phyloP scores from a whole-genome alignment of 2,329 filamentous ascomycete species.

The Magnaporthiopsis rhizophila region DNA sequence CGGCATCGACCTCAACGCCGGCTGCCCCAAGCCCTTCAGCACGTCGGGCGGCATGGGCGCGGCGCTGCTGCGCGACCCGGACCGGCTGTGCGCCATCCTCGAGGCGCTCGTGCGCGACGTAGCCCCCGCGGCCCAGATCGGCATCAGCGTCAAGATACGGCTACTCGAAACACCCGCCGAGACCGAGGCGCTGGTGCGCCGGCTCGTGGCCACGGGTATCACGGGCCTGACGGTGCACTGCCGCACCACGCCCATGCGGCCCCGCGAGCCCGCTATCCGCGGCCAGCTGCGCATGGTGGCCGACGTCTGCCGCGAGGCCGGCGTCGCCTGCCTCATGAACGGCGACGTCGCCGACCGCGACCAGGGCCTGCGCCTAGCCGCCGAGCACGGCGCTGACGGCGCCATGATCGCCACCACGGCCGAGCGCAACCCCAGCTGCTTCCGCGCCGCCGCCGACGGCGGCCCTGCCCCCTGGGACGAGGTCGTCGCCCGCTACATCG shows the following conservation, averaged over 20 bases:
- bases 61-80: slow-evolving; percentile 76
- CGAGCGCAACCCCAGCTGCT: slow-evolving; percentile 85
- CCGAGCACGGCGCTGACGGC: slow-evolving; percentile 79
- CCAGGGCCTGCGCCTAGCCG: slow-evolving; percentile 61
- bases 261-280: slow-evolving; percentile 77
- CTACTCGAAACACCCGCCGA: slow-evolving; percentile 68
- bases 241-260: slow-evolving; percentile 91
- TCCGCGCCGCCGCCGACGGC: slow-evolving; percentile 61
- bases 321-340: slow-evolving; percentile 92
- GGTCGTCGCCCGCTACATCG: slow-evolving; percentile 69
- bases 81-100: slow-evolving; percentile 75
- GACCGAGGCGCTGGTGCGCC: slow-evolving; percentile 69
- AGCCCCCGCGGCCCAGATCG: slow-evolving; percentile 68
- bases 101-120: slow-evolving; percentile 75
- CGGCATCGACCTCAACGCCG: slow-evolving; percentile 94
- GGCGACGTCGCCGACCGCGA: slow-evolving; percentile 77
- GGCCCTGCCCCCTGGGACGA: slow-evolving; percentile 68
- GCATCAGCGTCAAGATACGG: slow-evolving; percentile 95
- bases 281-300: slow-evolving; percentile 80
- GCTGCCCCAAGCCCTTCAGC: slow-evolving; percentile 97
- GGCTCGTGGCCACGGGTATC: slow-evolving; percentile 80
- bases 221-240: slow-evolving; percentile 90
- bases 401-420: slow-evolving; percentile 96
- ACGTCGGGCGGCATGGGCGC: slow-evolving; percentile 94
- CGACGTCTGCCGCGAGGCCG: slow-evolving; percentile 69